Base-by-base conservation (phyloP, 148 eudicot genomes). In the Cornus florida region DNA sequence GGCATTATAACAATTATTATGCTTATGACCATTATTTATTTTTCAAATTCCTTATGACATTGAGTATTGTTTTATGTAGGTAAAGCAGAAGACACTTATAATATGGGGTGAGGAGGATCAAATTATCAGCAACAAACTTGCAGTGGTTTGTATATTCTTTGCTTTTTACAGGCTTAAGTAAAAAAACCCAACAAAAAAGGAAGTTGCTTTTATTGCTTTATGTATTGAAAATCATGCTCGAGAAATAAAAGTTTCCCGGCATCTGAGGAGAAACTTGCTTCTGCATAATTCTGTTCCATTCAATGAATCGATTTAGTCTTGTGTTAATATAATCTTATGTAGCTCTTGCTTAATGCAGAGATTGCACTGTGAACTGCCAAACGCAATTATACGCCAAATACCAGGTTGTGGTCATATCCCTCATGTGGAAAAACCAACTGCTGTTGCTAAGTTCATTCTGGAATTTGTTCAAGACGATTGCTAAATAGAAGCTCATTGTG, bases 331-430 rank as follows among this genome's bases (percentile, higher is more conserved):
- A 75, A 13, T 11, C 19, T 28, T 41, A 22, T 43, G 53, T 38
- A 11, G n/a, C 70, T 22, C 33, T 20, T 72, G 16, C 17, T 39
- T 6, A 50, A 43, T 76, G 85, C 98, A 96, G 99, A 93, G 88
- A 83, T 86, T 95, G 79, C 91, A 89, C 31, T 73, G 90, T 41
- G 97, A 95, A 77, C 74, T 92, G 59, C 90, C 89, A 72, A 82
- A 92, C 80, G 92, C 97, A 38, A 87, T 80, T 50, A 70, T 95
- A 39, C 91, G 93, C 35, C 92, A 84, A 82, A 87, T 95, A 75
- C 90, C 96, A 75, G 96, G 89, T 22, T 95, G 97, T 72, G 99
- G 99, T 32, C 99, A 95, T 77, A 82, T 95, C 75, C 97, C 97
- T 11, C 99, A 93, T 33, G 94, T 93, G 7, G 97, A 95, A 81